These are phyloP conservation scores for Colletotrichum sublineola DNA, from an alignment of 2,329 filamentous ascomycete genomes.

Conservation along the genomic window DNA sequence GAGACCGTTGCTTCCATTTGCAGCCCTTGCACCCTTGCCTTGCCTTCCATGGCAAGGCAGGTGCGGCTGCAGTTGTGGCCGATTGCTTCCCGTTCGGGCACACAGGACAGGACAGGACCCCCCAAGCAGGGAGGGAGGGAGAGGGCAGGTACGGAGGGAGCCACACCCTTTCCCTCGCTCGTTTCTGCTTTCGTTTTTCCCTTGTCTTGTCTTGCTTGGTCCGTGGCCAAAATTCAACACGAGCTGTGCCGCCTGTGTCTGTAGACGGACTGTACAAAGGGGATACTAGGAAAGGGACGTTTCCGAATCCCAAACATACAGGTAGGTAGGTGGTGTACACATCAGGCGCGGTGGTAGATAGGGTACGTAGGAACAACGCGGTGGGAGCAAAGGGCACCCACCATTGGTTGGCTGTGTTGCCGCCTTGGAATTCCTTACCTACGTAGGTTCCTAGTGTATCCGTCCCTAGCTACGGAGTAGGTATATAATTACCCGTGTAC, in stretches of 20 bases:
- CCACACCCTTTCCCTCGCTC: background rate
- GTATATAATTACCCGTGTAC: no score
- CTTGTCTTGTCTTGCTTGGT: background rate
- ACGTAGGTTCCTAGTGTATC: no score
- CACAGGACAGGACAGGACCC: background rate
- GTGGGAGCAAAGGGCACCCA: no score
- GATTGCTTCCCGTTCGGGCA: background rate
- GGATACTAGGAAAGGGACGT: no score
- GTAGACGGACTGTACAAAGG: background rate
- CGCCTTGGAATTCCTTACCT: background rate
- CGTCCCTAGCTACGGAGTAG: no score
- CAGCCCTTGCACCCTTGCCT: background rate
- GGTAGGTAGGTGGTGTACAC: no score
- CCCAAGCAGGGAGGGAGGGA: background rate
- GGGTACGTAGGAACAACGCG: no score
- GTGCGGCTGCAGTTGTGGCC: background rate
- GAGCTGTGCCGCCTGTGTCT: no score
- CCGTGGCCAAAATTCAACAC: background rate
- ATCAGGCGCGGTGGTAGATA: no score
- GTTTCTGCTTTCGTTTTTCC: background rate
- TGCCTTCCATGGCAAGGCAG: background rate
- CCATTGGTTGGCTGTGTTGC: background rate
- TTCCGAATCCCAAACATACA: no score
- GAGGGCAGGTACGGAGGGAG: background rate
- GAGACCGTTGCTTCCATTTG: slow-evolving; percentile 23